Evolutionary conservation across 2,329 filamentous ascomycete genomes (phyloP).

Genomic region (Gaeumannomyces sp.): DNA sequence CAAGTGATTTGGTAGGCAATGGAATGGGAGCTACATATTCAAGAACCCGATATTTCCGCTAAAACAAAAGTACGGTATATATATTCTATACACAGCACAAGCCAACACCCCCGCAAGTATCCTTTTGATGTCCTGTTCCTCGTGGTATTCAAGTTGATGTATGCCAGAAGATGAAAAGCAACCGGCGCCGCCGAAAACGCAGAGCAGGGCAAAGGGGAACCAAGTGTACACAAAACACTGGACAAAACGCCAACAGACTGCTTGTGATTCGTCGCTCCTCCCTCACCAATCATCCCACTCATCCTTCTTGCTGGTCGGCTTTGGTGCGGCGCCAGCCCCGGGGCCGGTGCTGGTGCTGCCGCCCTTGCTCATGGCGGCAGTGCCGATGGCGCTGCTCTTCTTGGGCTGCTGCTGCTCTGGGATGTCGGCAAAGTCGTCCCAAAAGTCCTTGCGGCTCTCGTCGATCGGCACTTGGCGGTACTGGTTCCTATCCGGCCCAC

Average conservation of each 20-base stretch:
- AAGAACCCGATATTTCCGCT: not conserved
- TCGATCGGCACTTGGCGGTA: constrained; percentile 40
- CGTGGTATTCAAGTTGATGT: not conserved
- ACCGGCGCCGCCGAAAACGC: too few species aligned
- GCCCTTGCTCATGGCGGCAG: constrained; percentile 53
- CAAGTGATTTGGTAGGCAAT: too few species aligned
- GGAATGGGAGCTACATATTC: not conserved
- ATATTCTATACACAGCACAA: not conserved
- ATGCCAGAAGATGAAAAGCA: not conserved
- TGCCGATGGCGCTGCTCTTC: constrained; percentile 51
- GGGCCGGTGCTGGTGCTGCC: constrained; percentile 26
- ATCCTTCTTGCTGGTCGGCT: constrained; percentile 38
- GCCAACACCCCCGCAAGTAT: not conserved
- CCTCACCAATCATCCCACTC: constrained; percentile 59
- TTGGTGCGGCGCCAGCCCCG: constrained; percentile 21
- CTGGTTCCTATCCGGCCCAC: constrained; percentile 26
- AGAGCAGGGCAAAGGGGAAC: not conserved
- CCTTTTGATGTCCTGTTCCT: not conserved
- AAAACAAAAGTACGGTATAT: not conserved
- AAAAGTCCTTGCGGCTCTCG: constrained; percentile 74
- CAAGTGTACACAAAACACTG: not conserved
- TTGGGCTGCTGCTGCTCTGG: constrained; percentile 46
- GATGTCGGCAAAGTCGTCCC: constrained; percentile 79
- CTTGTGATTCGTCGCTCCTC: not conserved
- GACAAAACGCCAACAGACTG: not conserved